phyloP scores from a whole-genome alignment of 129 eudicot genomes.

The Logfia minima region DNA sequence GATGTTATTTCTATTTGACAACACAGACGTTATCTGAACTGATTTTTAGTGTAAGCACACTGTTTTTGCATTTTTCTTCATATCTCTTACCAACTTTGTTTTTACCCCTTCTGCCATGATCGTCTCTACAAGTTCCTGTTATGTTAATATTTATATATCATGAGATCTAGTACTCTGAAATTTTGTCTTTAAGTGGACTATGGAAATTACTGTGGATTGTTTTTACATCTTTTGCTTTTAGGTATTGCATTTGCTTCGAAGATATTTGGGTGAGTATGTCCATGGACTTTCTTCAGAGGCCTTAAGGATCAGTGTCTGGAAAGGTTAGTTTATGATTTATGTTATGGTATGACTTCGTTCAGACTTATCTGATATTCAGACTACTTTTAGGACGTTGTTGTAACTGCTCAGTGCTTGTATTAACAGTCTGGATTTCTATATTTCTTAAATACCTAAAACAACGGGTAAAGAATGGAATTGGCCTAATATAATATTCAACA shows the following conservation, averaged over 20 bases:
- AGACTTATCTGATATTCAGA: not conserved
- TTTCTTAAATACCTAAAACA: not conserved
- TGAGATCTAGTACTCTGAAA: not conserved
- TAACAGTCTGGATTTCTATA: not conserved
- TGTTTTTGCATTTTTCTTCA: not conserved
- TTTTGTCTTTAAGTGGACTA: not conserved
- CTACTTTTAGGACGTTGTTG: not conserved
- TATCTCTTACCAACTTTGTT: not conserved
- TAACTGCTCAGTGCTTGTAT: not conserved
- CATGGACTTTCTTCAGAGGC: conserved; percentile 98
- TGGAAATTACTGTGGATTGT: not conserved
- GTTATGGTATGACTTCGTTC: not conserved
- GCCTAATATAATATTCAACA: not conserved
- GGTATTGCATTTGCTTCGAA: conserved; percentile 92
- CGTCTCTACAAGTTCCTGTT: not conserved
- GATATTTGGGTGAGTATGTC: conserved; percentile 94
- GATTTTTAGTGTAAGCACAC: not conserved
- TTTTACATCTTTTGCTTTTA: conserved; percentile 12
- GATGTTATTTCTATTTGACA: not conserved
- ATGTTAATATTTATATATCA: not conserved
- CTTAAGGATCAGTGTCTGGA: conserved; percentile 91
- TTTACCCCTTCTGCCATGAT: not conserved
- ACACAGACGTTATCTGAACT: not conserved
- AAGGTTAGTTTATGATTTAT: conserved; percentile 47
- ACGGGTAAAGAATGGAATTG: not conserved